Conservation (phyloP, 2,329 filamentous ascomycete genomes). For the Achaetomium macrosporum region DNA sequence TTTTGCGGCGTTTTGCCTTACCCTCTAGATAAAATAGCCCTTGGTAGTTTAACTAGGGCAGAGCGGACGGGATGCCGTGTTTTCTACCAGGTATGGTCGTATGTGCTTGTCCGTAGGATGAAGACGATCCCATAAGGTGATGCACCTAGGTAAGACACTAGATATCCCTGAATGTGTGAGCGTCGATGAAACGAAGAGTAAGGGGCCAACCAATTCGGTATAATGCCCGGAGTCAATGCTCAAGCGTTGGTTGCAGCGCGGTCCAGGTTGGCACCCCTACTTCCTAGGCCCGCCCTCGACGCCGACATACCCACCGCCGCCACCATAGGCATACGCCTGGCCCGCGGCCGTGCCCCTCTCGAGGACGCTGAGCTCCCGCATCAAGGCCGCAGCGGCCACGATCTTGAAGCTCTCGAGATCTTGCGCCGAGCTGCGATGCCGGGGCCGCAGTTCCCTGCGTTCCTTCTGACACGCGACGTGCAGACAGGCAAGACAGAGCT, state of each 20-base stretch:
- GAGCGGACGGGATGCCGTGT: too few species aligned
- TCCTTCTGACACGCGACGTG: conserved; percentile 15
- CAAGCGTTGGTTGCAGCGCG: not conserved
- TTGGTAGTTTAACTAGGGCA: too few species aligned
- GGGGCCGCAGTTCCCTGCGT: not conserved
- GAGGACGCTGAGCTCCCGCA: conserved; percentile 25
- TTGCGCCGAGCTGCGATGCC: not conserved
- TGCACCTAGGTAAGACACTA: too few species aligned
- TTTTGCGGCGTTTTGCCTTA: too few species aligned
- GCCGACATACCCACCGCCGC: not conserved
- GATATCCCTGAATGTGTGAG: too few species aligned
- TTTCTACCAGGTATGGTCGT: too few species aligned
- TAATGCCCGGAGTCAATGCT: not conserved
- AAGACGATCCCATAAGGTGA: too few species aligned
- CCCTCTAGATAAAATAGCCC: too few species aligned
- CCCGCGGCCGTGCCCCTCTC: not conserved
- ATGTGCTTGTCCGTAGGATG: too few species aligned
- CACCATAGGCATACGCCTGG: not conserved
- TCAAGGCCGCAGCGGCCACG: conserved; percentile 28
- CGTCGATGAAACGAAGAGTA: not conserved
- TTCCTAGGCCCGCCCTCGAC: not conserved
- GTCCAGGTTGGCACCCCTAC: not conserved
- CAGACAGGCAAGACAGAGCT: conserved; percentile 30
- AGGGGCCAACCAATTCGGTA: not conserved
- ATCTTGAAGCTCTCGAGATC: conserved; percentile 29